Base-by-base conservation (phyloP, 2,329 filamentous ascomycete species). In the Alternaria viburni region DNA sequence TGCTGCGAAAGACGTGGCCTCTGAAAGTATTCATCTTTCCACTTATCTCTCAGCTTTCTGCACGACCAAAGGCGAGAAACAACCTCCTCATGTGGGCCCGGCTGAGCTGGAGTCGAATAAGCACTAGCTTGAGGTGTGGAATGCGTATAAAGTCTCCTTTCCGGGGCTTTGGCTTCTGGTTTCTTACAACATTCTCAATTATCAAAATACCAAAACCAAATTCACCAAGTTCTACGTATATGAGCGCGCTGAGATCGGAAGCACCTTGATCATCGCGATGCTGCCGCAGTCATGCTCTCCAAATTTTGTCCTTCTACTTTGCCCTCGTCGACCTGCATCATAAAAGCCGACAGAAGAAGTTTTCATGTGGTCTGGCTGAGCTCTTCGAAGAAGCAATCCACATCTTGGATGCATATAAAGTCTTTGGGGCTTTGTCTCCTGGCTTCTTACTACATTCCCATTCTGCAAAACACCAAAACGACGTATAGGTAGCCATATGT, bases 301-400 rank as follows among this genome's bases (percentile, higher is more conserved):
- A 4, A 0, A 15, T 7, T 7, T 0, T 1, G 0, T 32, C 3
- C 6, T 32, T 15, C 4, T 3, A 15, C 32, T 36, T n/a, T n/a
- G 0, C 0, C 1, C 13, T 36, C 30, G 30, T 36, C 2, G 1
- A 15, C 12, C 5, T 12, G 11, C 11, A 3, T 12, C 11, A 6
- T 30, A 3, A 30, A 30, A 30, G 6, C n/a, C n/a, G n/a, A n/a
- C n/a, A n/a, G n/a, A n/a, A n/a, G n/a, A n/a, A n/a, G n/a, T n/a
- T n/a, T n/a, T n/a, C n/a, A n/a, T n/a, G n/a, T n/a, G n/a, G n/a
- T n/a, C 32, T 36, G 32, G 32, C 4, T n/a, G 4, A 36, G 32
- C 32, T n/a, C 0, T 1, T 36, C 8, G 8, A n/a, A n/a, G 15
- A 36, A 0, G 15, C 15, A n/a, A 0, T n/a, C 0, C 15, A 1